Percentiles rank a stretch among this genome's conserved stretches.
Evolutionary conservation across 352 stramenopile genomes (phyloP).

Genomic region (Poterioochromonas sp.): DNA sequence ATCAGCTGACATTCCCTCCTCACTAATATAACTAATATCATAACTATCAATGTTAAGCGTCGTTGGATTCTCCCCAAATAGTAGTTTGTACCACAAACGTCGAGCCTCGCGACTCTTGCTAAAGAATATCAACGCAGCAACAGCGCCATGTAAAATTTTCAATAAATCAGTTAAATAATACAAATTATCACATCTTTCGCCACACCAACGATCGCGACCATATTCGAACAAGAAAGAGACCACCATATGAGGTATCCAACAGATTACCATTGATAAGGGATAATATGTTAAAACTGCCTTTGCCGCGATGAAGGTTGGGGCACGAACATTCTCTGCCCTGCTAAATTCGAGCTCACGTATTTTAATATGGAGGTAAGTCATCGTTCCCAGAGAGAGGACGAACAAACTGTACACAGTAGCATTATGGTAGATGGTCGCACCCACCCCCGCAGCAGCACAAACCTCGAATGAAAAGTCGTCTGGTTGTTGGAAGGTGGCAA

Average conservation of each 20-base stretch:
- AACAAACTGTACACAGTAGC: background rate
- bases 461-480: background rate
- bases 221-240: too few relatives aligned
- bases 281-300: too few relatives aligned
- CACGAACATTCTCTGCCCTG: background rate
- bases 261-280: background rate
- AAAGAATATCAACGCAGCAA: background rate
- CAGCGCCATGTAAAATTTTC: background rate
- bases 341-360: background rate
- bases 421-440: background rate
- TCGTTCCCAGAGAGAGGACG: background rate
- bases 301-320: background rate
- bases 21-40: too few relatives aligned
- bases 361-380: background rate
- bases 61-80: too few relatives aligned
- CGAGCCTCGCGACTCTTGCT: background rate
- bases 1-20: too few relatives aligned
- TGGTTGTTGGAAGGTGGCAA: background rate
- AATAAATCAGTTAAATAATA: background rate
- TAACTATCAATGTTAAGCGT: too few relatives aligned
- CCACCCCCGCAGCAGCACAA: background rate
- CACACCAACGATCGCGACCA: too few relatives aligned
- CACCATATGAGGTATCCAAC: background rate
- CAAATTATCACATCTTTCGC: background rate
- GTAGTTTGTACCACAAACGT: background rate